Conservation (phyloP, 441 rosid genomes). For the Lepidium campestre region DNA sequence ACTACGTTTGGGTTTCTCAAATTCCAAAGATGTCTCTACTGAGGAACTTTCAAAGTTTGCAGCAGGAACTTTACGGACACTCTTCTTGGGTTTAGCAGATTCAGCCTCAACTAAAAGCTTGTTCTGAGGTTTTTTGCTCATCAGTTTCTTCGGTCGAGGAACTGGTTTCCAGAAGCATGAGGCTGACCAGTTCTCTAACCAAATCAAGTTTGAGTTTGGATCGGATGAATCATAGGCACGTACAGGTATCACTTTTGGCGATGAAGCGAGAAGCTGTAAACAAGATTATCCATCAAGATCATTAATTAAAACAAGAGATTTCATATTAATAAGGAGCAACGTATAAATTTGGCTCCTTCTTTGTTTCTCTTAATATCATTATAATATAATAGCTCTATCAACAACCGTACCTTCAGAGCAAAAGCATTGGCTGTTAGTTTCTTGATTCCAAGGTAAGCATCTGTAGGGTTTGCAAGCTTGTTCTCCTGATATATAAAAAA, state of each 20-base stretch:
- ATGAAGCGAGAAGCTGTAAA: conserved; percentile 67
- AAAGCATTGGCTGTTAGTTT: conserved; percentile 56
- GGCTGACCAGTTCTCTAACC: conserved; percentile 84
- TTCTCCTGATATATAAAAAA: conserved; percentile 29
- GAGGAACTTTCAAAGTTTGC: conserved; percentile 39
- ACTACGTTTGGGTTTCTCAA: conserved; percentile 69
- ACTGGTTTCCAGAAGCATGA: conserved; percentile 71
- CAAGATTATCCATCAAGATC: not conserved
- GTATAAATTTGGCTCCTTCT: not conserved
- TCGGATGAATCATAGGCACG: conserved; percentile 45
- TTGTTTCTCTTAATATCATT: not conserved
- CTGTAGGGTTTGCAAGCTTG: conserved; percentile 33
- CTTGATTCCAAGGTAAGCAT: conserved; percentile 36
- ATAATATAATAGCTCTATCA: not conserved
- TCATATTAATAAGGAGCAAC: not conserved
- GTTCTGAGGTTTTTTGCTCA: conserved; percentile 39
- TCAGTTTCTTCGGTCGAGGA: conserved; percentile 56
- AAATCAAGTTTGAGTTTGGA: conserved; percentile 62
- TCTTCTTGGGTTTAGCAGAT: conserved; percentile 56
- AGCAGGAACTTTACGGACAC: conserved; percentile 56
- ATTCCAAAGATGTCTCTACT: conserved; percentile 44
- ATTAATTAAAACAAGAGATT: not conserved
- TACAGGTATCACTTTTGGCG: conserved; percentile 62
- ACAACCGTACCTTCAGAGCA: conserved; percentile 59
- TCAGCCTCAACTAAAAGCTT: conserved; percentile 52